phyloP scores from a whole-genome alignment of 176 grass and related monocot species.

The Oryza glaberrima region DNA sequence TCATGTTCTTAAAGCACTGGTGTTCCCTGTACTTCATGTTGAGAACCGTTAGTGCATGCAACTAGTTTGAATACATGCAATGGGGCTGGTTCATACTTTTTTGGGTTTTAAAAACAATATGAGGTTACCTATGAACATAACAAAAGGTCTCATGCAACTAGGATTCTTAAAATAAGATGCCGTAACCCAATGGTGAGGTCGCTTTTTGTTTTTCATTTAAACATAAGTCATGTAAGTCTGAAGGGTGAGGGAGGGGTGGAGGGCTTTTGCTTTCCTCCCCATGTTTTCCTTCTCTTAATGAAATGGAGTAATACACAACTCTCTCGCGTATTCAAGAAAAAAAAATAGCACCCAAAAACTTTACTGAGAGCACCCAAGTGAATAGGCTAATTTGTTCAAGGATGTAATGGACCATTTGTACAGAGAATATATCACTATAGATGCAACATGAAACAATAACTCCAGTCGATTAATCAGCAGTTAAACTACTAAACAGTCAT shows the following conservation, averaged over 20 bases:
- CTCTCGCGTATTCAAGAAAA: too few species aligned
- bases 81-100: not conserved
- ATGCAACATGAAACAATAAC: conserved; percentile 18
- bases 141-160: conserved; percentile 15
- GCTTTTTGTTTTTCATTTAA: too few species aligned
- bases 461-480: not conserved
- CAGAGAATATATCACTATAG: not conserved
- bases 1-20: not conserved
- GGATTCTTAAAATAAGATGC: conserved; percentile 23
- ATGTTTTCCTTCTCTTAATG: too few species aligned
- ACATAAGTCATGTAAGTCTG: too few species aligned
- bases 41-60: conserved; percentile 3
- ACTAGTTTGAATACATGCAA: not conserved
- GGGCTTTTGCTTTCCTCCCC: too few species aligned
- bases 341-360: not conserved
- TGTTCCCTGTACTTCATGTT: not conserved
- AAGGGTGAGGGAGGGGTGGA: too few species aligned
- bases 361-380: not conserved
- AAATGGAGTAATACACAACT: too few species aligned
- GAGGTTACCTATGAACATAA: not conserved
- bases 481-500: not conserved
- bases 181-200: too few species aligned
- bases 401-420: conserved; percentile 23
- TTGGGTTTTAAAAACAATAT: not conserved
- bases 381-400: conserved; percentile 26